Evolutionary conservation across 768 basidiomycete genomes (phyloP).

Genomic region (Hericium erinaceus): DNA sequence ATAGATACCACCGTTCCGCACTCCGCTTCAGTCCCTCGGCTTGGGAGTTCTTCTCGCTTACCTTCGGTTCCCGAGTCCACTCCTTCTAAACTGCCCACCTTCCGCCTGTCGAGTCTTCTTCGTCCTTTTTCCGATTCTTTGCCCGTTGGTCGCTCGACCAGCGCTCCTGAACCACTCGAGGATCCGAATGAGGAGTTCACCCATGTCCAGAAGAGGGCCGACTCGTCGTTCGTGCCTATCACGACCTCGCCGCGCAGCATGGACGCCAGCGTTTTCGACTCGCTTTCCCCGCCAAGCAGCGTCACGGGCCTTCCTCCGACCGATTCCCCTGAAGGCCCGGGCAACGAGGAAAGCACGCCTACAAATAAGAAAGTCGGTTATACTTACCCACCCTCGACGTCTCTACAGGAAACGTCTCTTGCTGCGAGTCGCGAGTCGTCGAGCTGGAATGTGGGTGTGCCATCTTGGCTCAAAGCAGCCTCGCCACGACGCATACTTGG

Average conservation of each 20-base stretch:
- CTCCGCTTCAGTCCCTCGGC: constrained; percentile 2
- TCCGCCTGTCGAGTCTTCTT: constrained; percentile 56
- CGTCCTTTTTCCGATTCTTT: constrained; percentile 55
- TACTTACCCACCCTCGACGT: constrained; percentile 12
- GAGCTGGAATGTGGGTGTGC: constrained; percentile 12
- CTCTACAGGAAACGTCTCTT: neutral
- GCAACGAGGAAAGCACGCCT: constrained; percentile 1
- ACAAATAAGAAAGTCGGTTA: constrained; percentile 1
- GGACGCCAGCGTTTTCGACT: neutral
- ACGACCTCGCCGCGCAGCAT: constrained; percentile 2
- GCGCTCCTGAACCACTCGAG: constrained; percentile 24
- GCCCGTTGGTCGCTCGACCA: constrained; percentile 26
- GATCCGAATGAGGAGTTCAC: constrained; percentile 62
- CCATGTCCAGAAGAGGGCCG: constrained; percentile 47
- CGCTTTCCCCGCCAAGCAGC: neutral
- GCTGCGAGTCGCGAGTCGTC: constrained; percentile 6
- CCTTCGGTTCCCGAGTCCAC: constrained; percentile 18
- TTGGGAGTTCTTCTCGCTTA: neutral
- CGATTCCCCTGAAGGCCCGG: neutral
- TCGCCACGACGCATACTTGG: constrained; percentile 6
- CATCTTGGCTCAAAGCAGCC: constrained; percentile 11
- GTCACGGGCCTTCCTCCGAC: neutral
- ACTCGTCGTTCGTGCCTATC: constrained; percentile 40
- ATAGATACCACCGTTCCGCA: constrained; percentile 50
- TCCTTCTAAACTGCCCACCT: constrained; percentile 26